Percentiles rank a stretch among this genome's conserved stretches.
phyloP scores from a whole-genome alignment of 2,329 filamentous ascomycete genomes.

The Thelonectria discophora region DNA sequence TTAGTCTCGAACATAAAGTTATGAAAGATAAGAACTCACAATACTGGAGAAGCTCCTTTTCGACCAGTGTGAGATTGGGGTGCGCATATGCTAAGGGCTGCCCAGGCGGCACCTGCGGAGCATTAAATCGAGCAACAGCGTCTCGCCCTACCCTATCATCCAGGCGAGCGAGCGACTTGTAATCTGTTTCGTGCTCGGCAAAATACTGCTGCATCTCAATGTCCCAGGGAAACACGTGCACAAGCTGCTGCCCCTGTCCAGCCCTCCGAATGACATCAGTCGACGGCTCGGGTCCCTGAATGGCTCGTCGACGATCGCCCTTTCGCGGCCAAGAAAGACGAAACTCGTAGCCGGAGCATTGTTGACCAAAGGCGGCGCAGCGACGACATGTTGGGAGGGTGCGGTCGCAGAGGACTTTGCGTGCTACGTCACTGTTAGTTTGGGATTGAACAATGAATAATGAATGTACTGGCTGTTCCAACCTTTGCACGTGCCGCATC shows the following conservation, averaged over 20 bases:
- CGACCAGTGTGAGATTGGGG: slow-evolving; percentile 30
- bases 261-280: neutral
- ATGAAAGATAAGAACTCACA: slow-evolving; percentile 19
- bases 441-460: neutral
- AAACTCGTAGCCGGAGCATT: slow-evolving; percentile 29
- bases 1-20: neutral
- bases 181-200: neutral
- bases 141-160: neutral
- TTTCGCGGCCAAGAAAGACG: slow-evolving; percentile 32
- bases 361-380: slow-evolving; percentile 9
- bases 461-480: neutral
- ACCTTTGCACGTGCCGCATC: slow-evolving; percentile 1
- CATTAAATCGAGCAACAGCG: neutral
- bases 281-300: slow-evolving; percentile 21
- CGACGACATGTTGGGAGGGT: slow-evolving; percentile 21
- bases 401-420: slow-evolving; percentile 35
- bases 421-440: slow-evolving; percentile 17
- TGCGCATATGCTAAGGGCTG: neutral
- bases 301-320: slow-evolving; percentile 18
- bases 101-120: neutral
- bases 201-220: slow-evolving; percentile 25
- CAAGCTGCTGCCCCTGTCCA: slow-evolving; percentile 10
- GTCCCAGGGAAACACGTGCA: slow-evolving; percentile 27
- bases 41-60: slow-evolving; percentile 31
- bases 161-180: neutral